Evolutionary conservation across 345 rosid genomes (phyloP), one percentile per base, ranked within the genome.

Genomic region (Boechera retrofracta): DNA sequence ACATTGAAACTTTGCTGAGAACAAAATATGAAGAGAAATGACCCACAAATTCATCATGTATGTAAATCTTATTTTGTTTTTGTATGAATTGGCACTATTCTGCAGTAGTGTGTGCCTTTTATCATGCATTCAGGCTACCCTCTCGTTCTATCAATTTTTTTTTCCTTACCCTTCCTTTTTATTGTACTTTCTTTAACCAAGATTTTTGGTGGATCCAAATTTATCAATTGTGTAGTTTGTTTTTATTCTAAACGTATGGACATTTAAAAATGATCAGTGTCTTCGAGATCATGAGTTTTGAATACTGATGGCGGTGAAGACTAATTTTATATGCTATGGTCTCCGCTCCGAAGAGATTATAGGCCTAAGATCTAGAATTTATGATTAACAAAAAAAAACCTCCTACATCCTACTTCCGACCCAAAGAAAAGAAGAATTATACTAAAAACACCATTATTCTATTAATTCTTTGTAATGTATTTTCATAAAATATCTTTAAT

Each of bases 31-130:
- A 68, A 68, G 62, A 18, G 54, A 26, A 64, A 63, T 47, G 76
- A 71, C 80, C 80, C 72, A 77, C 80, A 77, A 64, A 39, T 64
- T 77, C 60, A 77, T 55, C 71, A 71, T 77, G 38, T 47, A 45
- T 71, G n/a, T 71, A 71, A 36, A 48, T 77, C 32, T 47, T 21
- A 21, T 56, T 77, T 77, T 76, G 79, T 76, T 76, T 21, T 71
- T 70, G 80, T 47, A 77, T 70, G 71, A 63, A 63, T 63, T 77
- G 71, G 71, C 75, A 21, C 35, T 56, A 64, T 48, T 56, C 55
- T 71, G 36, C 53, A 64, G 47, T 32, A 42, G 9, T 65, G 36
- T 77, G 67, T 77, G 67, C 54, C 16, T 44, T 61, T 60, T 55
- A 42, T 68, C 29, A 52, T 49, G 31, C 69, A 49, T 32, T 45